Evolutionary conservation across 345 rosid species (phyloP), one percentile per base, ranked within the genome.

Genomic region (Lagerstroemia speciosa): DNA sequence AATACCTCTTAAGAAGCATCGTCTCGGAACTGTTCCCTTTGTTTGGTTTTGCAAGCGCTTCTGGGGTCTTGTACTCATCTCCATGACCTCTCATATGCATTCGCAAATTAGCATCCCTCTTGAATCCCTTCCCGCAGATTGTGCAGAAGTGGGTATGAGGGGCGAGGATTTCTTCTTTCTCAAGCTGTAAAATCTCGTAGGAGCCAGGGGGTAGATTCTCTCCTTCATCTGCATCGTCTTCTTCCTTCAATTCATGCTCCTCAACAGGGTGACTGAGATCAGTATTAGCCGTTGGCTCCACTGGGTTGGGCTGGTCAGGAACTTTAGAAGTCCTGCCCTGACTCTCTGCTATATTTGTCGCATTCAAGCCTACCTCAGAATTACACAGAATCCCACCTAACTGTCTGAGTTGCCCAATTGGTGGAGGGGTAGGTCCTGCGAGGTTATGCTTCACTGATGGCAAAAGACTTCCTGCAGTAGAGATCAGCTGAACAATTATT

Each of bases 21-120:
- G 91, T 88, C 65, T 88, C 96, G 8, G 93, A 76, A 67, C 76
- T 31, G 0, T 89, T 55, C 81, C 88, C 96, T 76, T 85, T 91
- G 80, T 79, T 74, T 1, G 99, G 99, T 72, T 94, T 94, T 0
- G 96, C 96, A 1, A 94, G 89, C n/a, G 99, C 99, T 16, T 94
- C 99, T 0, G 95, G 78, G 5, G 99, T 89, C 73, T 94, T 94
- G 80, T 94, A 94, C 81, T 94, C 96, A 31, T 94, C 97, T 7
- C 99, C 99, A 32, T 94, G 99, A 12, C 99, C 99, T 81, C 99
- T 80, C 99, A 94, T 94, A 73, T 94, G 99, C 99, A 94, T 94
- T 33, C 99, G 82, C 64, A 94, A 77, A 74, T 94, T 94, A 0
- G 99, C 99, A 46, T 94, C 99, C 74, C 99, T 83, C 78, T 94